Conservation (phyloP, 2,329 filamentous ascomycete species). For the Pestalotiopsis fici region DNA sequence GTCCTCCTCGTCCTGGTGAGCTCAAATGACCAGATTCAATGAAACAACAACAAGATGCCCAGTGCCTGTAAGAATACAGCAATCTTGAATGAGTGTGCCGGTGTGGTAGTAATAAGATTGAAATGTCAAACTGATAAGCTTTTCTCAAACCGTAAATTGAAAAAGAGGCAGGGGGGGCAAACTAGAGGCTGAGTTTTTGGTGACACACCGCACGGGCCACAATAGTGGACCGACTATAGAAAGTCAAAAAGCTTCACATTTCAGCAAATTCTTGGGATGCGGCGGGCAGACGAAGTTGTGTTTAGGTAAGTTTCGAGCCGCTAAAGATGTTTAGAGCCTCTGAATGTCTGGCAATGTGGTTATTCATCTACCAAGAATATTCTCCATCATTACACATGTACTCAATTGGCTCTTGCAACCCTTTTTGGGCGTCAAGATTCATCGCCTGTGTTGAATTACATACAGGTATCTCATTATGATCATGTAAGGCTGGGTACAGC, state of each 20-base stretch:
- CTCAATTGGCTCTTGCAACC: background rate
- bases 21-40: background rate
- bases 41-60: no score
- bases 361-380: no score
- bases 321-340: no score
- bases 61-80: background rate
- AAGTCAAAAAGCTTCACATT: no score
- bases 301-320: no score
- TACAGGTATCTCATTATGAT: slow-evolving; percentile 1
- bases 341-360: no score
- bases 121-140: background rate
- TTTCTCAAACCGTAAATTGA: background rate
- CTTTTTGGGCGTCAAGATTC: background rate
- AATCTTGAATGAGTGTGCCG: no score
- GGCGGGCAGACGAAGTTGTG: no score
- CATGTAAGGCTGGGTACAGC: background rate
- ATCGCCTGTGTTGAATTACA: background rate
- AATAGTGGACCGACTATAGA: background rate
- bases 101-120: background rate
- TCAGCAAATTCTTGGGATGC: no score
- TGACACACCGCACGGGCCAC: background rate
- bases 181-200: background rate
- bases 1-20: background rate
- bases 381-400: background rate
- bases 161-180: background rate